Conservation (phyloP, 257 asterid species). For the Vinca minor region DNA sequence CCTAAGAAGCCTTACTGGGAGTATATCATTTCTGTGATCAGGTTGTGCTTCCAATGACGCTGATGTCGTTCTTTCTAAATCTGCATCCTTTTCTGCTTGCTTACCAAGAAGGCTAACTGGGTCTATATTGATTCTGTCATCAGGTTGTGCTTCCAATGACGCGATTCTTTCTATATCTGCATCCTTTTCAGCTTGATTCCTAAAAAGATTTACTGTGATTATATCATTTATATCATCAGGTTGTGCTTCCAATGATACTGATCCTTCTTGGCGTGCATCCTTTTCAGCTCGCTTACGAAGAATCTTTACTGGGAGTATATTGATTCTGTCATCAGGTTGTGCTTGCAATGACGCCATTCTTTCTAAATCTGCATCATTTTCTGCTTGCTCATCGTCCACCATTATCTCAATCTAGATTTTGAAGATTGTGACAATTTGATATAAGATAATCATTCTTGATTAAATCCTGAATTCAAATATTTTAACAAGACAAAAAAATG, state of each 20-base stretch:
- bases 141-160: neutral
- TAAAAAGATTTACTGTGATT: neutral
- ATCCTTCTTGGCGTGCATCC: neutral
- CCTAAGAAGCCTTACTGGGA: neutral
- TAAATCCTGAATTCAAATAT: neutral
- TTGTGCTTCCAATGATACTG: neutral
- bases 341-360: neutral
- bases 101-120: neutral
- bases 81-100: slow-evolving; percentile 6
- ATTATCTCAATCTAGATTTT: neutral
- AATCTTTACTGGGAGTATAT: neutral
- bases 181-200: neutral
- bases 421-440: neutral
- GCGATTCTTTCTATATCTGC: neutral
- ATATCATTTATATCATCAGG: neutral
- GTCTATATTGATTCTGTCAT: neutral
- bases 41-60: neutral
- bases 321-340: too few relatives aligned
- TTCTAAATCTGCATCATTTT: neutral
- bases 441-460: neutral
- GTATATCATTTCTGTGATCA: neutral
- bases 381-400: neutral
- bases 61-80: neutral
- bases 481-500: too few relatives aligned
- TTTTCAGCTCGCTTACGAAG: neutral